Base-by-base conservation (phyloP, 169 alveolate genomes). In the Babesia sp. region DNA sequence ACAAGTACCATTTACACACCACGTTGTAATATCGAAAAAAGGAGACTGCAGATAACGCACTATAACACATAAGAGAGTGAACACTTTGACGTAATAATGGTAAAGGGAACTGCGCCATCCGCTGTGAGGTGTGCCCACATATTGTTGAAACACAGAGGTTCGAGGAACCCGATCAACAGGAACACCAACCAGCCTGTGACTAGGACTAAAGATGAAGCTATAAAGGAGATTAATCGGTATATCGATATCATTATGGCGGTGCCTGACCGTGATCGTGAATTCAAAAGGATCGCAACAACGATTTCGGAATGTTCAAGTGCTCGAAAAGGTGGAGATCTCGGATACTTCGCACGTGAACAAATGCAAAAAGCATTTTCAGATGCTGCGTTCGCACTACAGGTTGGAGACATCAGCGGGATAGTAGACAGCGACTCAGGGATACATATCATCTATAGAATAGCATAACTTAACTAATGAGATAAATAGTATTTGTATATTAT, bases 341-440 rank as follows among this genome's bases (percentile, higher is more conserved):
- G 96, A 12, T 50, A 58, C 55, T 95, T 93, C 63, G 87, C 90
- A 24, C 70, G 87, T 54, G 95, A 95, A 9, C 72, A 85, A 59
- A 95, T 93, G 98, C 96, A 93, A 57, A 51, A 76, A 51, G 74
- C 90, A 2, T 95, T 93, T 74, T 95, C 93, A 54, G 92, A 90
- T 42, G 96, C 94, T 26, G 90, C 97, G 1, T 95, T 93, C 56
- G 84, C 82, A 16, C 61, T 94, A 16, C 37, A 71, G 34, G 93
- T 90, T 2, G 96, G 96, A 34, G 95, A 94, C 68, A 78, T 94
- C 44, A 89, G 95, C 71, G 93, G 72, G 58, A 80, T 92, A 33
- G 96, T 94, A 50, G 94, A 90, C 34, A 75, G 96, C 54, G 96
- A 91, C 60, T 90, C 96, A 14, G 98, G 97, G 6, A 82, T 93